These are phyloP conservation scores for Claviceps digitariae DNA, from an alignment of 2,329 filamentous ascomycete genomes.

Conservation along the genomic window DNA sequence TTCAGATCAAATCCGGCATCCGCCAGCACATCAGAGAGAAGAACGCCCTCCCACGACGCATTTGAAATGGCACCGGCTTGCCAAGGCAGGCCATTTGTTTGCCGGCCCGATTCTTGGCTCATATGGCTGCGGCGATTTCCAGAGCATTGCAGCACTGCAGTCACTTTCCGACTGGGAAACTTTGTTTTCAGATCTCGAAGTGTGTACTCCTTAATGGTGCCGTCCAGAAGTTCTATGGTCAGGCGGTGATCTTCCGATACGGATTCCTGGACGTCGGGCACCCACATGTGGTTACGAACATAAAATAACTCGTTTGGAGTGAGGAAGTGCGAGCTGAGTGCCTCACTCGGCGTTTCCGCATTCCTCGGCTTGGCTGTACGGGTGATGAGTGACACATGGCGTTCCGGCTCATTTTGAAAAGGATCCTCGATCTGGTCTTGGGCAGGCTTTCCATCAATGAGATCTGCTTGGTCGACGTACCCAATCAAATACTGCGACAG, in stretches of 20 bases:
- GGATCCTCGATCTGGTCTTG: slow-evolving; percentile 45
- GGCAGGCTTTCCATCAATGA: slow-evolving; percentile 42
- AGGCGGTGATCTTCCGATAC: slow-evolving; percentile 29
- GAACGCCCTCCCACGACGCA: slow-evolving; percentile 44
- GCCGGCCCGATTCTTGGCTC: slow-evolving; percentile 29
- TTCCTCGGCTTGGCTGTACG: slow-evolving; percentile 45
- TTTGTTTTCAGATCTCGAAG: slow-evolving; percentile 37
- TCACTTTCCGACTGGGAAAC: slow-evolving; percentile 37
- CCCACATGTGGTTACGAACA: slow-evolving; percentile 52
- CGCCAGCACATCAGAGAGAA: slow-evolving; percentile 38
- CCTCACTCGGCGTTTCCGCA: slow-evolving; percentile 41
- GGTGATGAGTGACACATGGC: slow-evolving; percentile 36
- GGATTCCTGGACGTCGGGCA: slow-evolving; percentile 30
- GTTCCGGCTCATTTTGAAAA: slow-evolving; percentile 38
- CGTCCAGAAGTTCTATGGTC: slow-evolving; percentile 42
- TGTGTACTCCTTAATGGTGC: slow-evolving; percentile 37
- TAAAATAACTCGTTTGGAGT: slow-evolving; percentile 45
- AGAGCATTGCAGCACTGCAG: slow-evolving; percentile 45
- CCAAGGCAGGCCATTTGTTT: slow-evolving; percentile 47
- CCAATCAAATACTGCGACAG: slow-evolving; percentile 52
- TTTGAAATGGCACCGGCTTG: slow-evolving; percentile 45
- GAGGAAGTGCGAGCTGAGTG: slow-evolving; percentile 34
- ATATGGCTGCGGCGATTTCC: slow-evolving; percentile 47
- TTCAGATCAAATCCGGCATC: slow-evolving; percentile 38
- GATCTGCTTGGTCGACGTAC: slow-evolving; percentile 42